Conservation (phyloP, 140 eudicot species). For the Oenanthe javanica region DNA sequence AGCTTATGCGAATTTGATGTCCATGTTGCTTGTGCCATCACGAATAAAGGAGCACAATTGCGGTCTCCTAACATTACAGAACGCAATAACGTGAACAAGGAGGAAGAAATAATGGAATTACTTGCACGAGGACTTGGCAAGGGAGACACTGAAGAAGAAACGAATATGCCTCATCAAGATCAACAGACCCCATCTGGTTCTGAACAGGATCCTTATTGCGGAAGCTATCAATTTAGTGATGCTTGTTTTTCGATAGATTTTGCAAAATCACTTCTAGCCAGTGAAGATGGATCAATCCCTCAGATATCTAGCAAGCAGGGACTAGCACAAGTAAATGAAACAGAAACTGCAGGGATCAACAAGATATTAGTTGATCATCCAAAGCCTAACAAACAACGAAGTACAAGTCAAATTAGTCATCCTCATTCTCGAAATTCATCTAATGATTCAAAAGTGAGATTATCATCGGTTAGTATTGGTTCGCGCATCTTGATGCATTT, state of each 20-base stretch:
- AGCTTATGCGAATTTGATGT: slow-evolving; percentile 52
- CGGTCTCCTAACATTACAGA: neutral
- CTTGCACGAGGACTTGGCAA: slow-evolving; percentile 26
- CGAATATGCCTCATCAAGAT: slow-evolving; percentile 9
- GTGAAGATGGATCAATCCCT: slow-evolving; percentile 19
- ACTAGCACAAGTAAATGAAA: slow-evolving; percentile 27
- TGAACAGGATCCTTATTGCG: slow-evolving; percentile 18
- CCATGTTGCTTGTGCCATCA: slow-evolving; percentile 52
- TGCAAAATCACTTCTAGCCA: slow-evolving; percentile 37
- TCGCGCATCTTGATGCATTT: slow-evolving; percentile 44
- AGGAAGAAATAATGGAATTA: slow-evolving; percentile 40
- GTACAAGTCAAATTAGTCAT: slow-evolving; percentile 12
- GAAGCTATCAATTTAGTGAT: slow-evolving; percentile 57
- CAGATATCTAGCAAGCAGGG: neutral
- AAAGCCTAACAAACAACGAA: slow-evolving; percentile 18
- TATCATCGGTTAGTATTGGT: slow-evolving; percentile 27
- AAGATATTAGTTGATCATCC: slow-evolving; percentile 8
- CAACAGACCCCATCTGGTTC: neutral
- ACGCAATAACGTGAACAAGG: slow-evolving; percentile 7
- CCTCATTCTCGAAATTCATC: slow-evolving; percentile 12
- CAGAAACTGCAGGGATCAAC: neutral
- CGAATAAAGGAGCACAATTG: slow-evolving; percentile 17
- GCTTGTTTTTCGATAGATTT: slow-evolving; percentile 61
- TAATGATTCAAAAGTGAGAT: slow-evolving; percentile 17
- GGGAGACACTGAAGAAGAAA: slow-evolving; percentile 8